These are phyloP conservation scores for Nothopassalora personata DNA, from an alignment of 2,329 filamentous ascomycete genomes.

Conservation along the genomic window DNA sequence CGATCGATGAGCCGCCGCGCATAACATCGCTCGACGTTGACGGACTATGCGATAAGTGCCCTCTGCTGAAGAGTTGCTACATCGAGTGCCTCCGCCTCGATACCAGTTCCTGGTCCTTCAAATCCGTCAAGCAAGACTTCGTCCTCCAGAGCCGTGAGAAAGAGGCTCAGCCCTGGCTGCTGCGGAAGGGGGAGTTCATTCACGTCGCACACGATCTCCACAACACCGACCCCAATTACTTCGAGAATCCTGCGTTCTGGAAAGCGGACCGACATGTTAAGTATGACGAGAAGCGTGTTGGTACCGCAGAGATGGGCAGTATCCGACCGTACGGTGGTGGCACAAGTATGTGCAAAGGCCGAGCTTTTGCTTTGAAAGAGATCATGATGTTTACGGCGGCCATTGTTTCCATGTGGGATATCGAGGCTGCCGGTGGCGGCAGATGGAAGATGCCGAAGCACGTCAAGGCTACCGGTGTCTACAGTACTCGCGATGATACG, in stretches of 20 bases:
- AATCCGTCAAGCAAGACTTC: slow-evolving; percentile 32
- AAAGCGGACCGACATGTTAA: slow-evolving; percentile 32
- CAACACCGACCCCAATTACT: slow-evolving; percentile 33
- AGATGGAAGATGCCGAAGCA: slow-evolving; percentile 50
- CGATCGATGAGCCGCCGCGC: slow-evolving; percentile 30
- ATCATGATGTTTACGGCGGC: slow-evolving; percentile 48
- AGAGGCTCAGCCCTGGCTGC: slow-evolving; percentile 27
- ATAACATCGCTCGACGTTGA: slow-evolving; percentile 32
- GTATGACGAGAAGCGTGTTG: slow-evolving; percentile 26
- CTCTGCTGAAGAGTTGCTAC: slow-evolving; percentile 36
- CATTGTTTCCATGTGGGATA: slow-evolving; percentile 53
- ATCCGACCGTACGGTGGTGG: slow-evolving; percentile 47
- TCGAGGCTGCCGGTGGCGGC: slow-evolving; percentile 42
- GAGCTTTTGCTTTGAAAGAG: slow-evolving; percentile 47
- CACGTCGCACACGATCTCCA: slow-evolving; percentile 36
- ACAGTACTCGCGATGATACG: slow-evolving; percentile 48
- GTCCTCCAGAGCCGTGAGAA: slow-evolving; percentile 34
- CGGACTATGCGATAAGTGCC: slow-evolving; percentile 30
- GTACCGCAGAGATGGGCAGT: slow-evolving; percentile 37
- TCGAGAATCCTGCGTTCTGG: slow-evolving; percentile 30
- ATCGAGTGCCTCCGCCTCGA: slow-evolving; percentile 35
- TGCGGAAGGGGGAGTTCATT: slow-evolving; percentile 34
- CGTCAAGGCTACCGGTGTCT: slow-evolving; percentile 46
- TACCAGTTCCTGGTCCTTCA: slow-evolving; percentile 34
- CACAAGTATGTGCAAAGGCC: slow-evolving; percentile 45